Base-by-base conservation (phyloP, 225 moss, liverwort and hornwort species). In the Polytrichum commune region DNA sequence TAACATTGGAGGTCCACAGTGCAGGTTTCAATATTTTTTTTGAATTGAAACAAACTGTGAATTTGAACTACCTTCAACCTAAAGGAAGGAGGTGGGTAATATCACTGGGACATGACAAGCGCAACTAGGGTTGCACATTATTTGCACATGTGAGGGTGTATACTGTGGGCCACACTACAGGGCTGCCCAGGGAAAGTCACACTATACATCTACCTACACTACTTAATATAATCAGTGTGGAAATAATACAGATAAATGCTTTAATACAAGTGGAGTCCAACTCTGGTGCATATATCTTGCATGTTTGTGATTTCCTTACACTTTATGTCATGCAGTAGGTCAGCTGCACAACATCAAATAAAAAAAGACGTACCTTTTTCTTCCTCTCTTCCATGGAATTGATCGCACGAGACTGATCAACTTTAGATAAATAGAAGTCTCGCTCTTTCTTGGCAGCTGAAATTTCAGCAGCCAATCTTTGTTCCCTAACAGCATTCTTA, bases 401-500 rank as follows among this genome's bases (percentile, higher is more conserved):
- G 55, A 98, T 98, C 66, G 95, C 98, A 70, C 95, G 88, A 65
- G 98, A 95, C 73, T 98, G 91, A 66, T 98, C 98, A 69, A 98
- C 98, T 68, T 88, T 85, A 22, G 98, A 85, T 64, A 98, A 64
- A 66, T 93, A 98, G 68, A 98, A 98, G 76, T 98, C 98, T 73
- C 98, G 92, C 79, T 98, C 95, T 69, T 91, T 95, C 80, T 91
- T 98, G 24, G 98, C 95, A 67, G 91, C 98, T 73, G 98, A 95
- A 60, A 98, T 85, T 80, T 98, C 98, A 60, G 82, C 93, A 46
- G 95, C 98, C 54, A 98, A 22, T 81, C 90, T 91, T 83, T 98
- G 95, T 68, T 95, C 98, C 66, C 93, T 90, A 18, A 95, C 95
- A 73, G 98, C 98, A 72, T 83, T 90, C 82, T 93, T 98, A 60